These are phyloP conservation scores for Apophysomyces variabilis DNA, from an alignment of 371 early-diverging fungal genomes.

Conservation along the genomic window DNA sequence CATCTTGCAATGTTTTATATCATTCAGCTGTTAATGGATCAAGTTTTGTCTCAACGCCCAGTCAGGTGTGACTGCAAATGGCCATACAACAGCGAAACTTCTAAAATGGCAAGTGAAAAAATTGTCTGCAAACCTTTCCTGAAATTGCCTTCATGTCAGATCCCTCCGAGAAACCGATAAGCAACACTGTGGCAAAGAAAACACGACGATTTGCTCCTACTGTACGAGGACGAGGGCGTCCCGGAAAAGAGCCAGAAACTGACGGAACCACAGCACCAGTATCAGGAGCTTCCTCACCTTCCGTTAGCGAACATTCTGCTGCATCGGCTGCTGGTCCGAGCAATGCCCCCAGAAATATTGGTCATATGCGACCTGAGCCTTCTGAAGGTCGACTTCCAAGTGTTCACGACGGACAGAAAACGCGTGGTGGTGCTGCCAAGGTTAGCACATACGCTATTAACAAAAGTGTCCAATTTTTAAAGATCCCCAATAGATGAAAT, in stretches of 20 bases:
- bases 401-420: slow-evolving; percentile 48
- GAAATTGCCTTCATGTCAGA: slow-evolving; percentile 9
- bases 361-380: slow-evolving; percentile 43
- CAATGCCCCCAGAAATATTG: slow-evolving; percentile 27
- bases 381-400: slow-evolving; percentile 47
- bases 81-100: no score
- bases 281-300: neutral
- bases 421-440: slow-evolving; percentile 55
- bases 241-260: neutral
- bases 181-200: slow-evolving; percentile 38
- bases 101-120: no score
- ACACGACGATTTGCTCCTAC: slow-evolving; percentile 47
- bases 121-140: no score
- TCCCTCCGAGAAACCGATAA: slow-evolving; percentile 20
- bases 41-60: no score
- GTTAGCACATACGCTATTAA: slow-evolving; percentile 21
- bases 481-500: slow-evolving; percentile 56
- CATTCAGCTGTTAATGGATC: no score
- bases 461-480: neutral
- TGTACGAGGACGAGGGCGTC: slow-evolving; percentile 24
- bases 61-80: no score
- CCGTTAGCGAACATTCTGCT: neutral
- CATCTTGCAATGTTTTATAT: no score
- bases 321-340: neutral
- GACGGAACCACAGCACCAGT: slow-evolving; percentile 10